phyloP scores from a whole-genome alignment of 352 stramenopile species.

The Aphanomyces stellatus region DNA sequence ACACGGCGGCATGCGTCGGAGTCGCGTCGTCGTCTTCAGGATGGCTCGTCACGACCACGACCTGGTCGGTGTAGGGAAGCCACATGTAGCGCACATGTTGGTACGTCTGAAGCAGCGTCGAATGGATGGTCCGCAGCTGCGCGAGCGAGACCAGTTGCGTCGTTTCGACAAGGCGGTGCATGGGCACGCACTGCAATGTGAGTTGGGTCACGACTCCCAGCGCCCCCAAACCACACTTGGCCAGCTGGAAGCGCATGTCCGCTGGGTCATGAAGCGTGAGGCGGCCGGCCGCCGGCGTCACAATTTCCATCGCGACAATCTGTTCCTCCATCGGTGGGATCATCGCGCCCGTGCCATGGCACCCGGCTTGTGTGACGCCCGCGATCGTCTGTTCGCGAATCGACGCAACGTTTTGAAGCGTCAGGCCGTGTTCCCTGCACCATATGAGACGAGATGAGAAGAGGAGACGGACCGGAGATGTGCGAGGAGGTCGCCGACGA shows the following conservation, averaged over 20 bases:
- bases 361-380: constrained; percentile 92
- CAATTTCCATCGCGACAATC: constrained; percentile 93
- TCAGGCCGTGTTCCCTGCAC: constrained; percentile 69
- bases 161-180: constrained; percentile 90
- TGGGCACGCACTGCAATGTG: constrained; percentile 92
- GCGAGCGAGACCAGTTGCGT: constrained; percentile 86
- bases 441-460: background rate
- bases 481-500: constrained; percentile 68
- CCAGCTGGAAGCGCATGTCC: constrained; percentile 86
- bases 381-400: constrained; percentile 98
- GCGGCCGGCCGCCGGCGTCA: constrained; percentile 88
- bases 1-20: constrained; percentile 36
- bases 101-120: constrained; percentile 58
- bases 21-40: constrained; percentile 34
- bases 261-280: constrained; percentile 79
- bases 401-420: constrained; percentile 97
- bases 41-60: constrained; percentile 91
- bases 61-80: constrained; percentile 95
- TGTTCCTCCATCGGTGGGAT: constrained; percentile 97
- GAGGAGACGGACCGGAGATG: constrained; percentile 33
- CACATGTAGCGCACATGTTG: constrained; percentile 97
- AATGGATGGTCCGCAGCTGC: constrained; percentile 80
- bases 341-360: constrained; percentile 92
- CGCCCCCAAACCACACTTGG: constrained; percentile 91
- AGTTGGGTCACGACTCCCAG: constrained; percentile 95